These are phyloP conservation scores for Grosmannia clavigera DNA, from an alignment of 2,329 filamentous ascomycete species.

Conservation along the genomic window DNA sequence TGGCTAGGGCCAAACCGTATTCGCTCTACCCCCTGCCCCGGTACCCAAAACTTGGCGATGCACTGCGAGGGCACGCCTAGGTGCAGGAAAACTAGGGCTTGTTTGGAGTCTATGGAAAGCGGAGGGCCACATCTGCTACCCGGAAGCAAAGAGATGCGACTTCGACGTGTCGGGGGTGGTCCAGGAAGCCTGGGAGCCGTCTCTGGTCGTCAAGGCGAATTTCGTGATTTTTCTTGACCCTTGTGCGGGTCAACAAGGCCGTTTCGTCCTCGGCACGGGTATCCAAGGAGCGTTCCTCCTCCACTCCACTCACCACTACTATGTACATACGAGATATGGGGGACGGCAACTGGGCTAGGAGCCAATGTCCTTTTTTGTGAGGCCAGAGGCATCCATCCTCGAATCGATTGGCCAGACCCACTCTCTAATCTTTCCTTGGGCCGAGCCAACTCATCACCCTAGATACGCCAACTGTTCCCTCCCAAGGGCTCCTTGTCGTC, in stretches of 20 bases:
- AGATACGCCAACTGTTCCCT: neutral
- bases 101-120: slow-evolving; percentile 10
- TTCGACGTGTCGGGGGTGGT: neutral
- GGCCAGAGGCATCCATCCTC: neutral
- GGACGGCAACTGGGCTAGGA: neutral
- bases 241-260: slow-evolving; percentile 2
- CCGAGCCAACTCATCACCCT: neutral
- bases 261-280: slow-evolving; percentile 8
- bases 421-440: neutral
- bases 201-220: neutral
- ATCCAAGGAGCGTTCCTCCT: neutral
- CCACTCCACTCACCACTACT: neutral
- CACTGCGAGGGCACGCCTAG: too few relatives aligned
- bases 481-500: neutral
- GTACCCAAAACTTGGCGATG: neutral
- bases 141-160: too few relatives aligned
- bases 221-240: neutral
- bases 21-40: neutral
- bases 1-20: too few relatives aligned
- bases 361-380: neutral
- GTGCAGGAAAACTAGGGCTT: neutral
- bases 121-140: neutral
- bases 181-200: neutral
- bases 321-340: neutral
- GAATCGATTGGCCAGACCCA: neutral